Evolutionary conservation across 2,329 filamentous ascomycete species (phyloP), one percentile per base, ranked within the genome.

Genomic region (Colletotrichum shisoi): DNA sequence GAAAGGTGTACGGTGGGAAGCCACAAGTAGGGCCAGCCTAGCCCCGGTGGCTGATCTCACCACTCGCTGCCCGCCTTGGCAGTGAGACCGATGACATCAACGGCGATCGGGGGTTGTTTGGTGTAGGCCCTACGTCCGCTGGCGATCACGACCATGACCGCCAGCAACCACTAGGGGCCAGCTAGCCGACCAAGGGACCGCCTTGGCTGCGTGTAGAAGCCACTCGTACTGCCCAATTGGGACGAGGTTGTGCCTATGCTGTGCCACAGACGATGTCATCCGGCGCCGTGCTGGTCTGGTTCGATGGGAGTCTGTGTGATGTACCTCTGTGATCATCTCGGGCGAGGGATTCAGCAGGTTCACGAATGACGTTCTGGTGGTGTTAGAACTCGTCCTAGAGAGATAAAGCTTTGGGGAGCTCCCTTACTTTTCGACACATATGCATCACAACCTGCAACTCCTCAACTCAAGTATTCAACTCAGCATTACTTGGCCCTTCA

Each of bases 31-130:
- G 8, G 31, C 31, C 44, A 48, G 48, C 21, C 24, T 21, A 19
- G 49, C n/a, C 40, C 27, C 31, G 27, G 24, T 67, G 61, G 64
- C 54, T 59, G 48, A 56, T 54, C 48, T 51, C 44, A 54, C 49
- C 51, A 44, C 44, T 40, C 51, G 39, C 44, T 40, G 31, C 31
- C 3, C 19, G 21, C 31, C 61, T 64, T 67, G 61, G 61, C 54
- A 51, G 39, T 59, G 37, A 67, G 61, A 67, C 54, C 1, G 53
- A 67, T 67, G 64, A 67, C 64, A 67, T 67, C 61, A 64, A 63
- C 42, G 60, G 24, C 61, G 61, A 67, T 67, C 64, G 34, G 17
- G 13, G 24, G 24, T 15, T 27, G 7, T 8, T 13, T 40, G 56
- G 24, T 61, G 21, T 34, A 13, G 39, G 8, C n/a, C n/a, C n/a